A percentile compares a stretch with the other conserved stretches of the same genome.
Evolutionary conservation across 805 yeast species (phyloP).

Genomic region (Metschnikowia henanensis): DNA sequence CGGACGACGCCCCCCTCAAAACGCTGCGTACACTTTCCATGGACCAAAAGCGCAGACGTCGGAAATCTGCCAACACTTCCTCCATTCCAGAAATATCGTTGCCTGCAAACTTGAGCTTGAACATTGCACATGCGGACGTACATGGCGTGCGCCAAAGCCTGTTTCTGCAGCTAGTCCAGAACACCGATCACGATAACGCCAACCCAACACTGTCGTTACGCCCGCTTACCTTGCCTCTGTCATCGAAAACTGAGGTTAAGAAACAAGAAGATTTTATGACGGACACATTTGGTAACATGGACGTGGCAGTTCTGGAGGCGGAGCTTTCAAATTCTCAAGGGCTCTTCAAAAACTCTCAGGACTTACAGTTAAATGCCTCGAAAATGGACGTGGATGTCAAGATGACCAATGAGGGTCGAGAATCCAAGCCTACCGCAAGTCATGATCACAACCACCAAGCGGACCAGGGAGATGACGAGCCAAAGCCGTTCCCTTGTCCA

Average conservation of each 20-base stretch:
- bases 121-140: not conserved
- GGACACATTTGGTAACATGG: not conserved
- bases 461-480: conserved; percentile 14
- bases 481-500: conserved; percentile 37
- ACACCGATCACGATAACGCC: not conserved
- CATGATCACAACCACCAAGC: not conserved
- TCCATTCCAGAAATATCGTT: conserved; percentile 6
- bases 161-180: conserved; percentile 5
- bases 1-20: conserved; percentile 5
- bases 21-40: conserved; percentile 3
- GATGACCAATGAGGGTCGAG: not conserved
- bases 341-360: not conserved
- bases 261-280: not conserved
- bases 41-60: conserved; percentile 15
- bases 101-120: conserved; percentile 1
- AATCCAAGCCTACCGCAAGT: not conserved
- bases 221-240: conserved; percentile 3
- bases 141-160: conserved; percentile 1
- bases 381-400: not conserved
- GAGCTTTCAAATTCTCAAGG: not conserved
- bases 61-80: conserved; percentile 12
- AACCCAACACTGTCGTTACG: not conserved
- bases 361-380: not conserved
- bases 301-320: not conserved
- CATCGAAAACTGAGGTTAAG: not conserved